Evolutionary conservation across 2,329 filamentous ascomycete species (phyloP).

Genomic region (Huntiella abstrusa): DNA sequence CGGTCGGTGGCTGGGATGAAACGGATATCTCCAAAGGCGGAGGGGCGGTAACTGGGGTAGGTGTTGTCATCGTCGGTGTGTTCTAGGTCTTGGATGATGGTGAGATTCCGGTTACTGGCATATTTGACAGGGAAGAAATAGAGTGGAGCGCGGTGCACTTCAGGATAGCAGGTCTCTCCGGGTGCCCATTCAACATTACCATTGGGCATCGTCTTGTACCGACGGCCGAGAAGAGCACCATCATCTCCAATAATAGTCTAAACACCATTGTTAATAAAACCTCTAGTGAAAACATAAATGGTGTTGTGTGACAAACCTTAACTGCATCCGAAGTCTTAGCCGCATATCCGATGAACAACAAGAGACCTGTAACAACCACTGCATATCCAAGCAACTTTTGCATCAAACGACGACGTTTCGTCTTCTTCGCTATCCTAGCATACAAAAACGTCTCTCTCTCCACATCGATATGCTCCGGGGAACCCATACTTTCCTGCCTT

Average conservation of each 20-base stretch:
- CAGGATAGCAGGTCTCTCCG: background rate
- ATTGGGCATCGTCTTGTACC: background rate
- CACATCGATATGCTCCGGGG: background rate
- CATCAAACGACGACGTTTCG: background rate
- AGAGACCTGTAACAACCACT: background rate
- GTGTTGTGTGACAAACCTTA: background rate
- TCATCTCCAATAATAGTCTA: background rate
- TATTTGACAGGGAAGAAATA: background rate
- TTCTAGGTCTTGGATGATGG: background rate
- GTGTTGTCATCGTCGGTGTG: background rate
- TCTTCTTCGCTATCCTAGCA: background rate
- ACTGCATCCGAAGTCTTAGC: background rate
- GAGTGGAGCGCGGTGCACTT: background rate
- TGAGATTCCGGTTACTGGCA: background rate
- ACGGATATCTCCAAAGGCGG: conserved; percentile 1
- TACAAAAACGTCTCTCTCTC: background rate
- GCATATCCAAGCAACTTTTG: background rate
- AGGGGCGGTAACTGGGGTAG: background rate
- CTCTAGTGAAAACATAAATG: background rate
- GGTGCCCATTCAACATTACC: conserved; percentile 2
- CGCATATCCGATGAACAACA: background rate
- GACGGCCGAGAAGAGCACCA: background rate
- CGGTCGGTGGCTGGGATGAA: background rate
- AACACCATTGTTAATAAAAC: background rate
- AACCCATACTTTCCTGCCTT: background rate